These are phyloP conservation scores for Gymnopilus junonius DNA, from an alignment of 768 basidiomycete genomes.

Conservation along the genomic window DNA sequence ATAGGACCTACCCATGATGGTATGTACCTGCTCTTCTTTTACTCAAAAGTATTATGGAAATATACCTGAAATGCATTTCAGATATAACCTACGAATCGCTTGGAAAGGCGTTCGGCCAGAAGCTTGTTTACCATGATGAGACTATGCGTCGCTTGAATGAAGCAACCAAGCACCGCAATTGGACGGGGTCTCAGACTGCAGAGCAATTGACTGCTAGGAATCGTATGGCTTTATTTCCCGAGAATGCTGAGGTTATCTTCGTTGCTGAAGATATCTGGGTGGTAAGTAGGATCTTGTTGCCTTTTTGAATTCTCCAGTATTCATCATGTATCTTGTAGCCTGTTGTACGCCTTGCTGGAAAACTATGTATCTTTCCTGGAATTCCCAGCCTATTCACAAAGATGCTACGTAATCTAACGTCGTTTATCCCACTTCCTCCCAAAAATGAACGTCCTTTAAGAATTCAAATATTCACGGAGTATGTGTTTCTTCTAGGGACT, in stretches of 20 bases:
- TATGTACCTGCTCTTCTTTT: constrained; percentile 34
- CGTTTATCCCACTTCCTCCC: constrained; percentile 82
- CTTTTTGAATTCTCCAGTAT: neutral
- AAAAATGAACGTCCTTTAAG: constrained; percentile 72
- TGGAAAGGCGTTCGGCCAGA: constrained; percentile 80
- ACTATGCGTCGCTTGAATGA: constrained; percentile 76
- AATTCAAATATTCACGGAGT: constrained; percentile 86
- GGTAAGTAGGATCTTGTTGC: constrained; percentile 44
- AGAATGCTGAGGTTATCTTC: constrained; percentile 77
- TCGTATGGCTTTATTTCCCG: constrained; percentile 92
- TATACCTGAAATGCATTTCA: constrained; percentile 23
- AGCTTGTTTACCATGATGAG: constrained; percentile 75
- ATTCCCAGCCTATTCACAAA: constrained; percentile 85
- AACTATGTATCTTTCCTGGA: constrained; percentile 91
- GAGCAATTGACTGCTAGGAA: constrained; percentile 79
- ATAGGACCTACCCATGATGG: constrained; percentile 93
- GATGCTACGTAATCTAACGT: constrained; percentile 74
- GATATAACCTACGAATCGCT: constrained; percentile 92
- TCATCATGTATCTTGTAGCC: constrained; percentile 51
- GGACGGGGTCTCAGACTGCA: constrained; percentile 63
- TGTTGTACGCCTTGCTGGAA: constrained; percentile 82
- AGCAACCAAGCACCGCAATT: constrained; percentile 57
- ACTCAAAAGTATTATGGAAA: neutral
- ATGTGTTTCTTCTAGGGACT: constrained; percentile 18
- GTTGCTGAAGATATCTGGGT: constrained; percentile 87